A percentile compares a stretch with the other conserved stretches of the same genome.
phyloP scores from a whole-genome alignment of 495 filamentous ascomycete species.

The Beverwykella pulmonaria region DNA sequence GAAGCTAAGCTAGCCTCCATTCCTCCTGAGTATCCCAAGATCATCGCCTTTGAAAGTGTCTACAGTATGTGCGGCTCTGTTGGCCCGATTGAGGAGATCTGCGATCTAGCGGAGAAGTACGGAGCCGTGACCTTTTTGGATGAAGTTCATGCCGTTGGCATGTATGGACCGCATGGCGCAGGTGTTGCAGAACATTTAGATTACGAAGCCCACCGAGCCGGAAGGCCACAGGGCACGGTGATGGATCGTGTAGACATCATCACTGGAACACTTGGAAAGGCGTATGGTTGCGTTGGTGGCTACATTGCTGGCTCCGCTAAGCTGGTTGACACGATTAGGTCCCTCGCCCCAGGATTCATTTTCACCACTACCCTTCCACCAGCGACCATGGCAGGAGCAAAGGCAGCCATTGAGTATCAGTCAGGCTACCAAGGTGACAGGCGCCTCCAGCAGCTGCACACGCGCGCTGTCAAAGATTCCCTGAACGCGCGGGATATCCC shows the following conservation, averaged over 20 bases:
- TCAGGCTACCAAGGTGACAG: constrained; percentile 77
- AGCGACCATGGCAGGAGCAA: constrained; percentile 93
- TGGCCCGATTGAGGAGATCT: constrained; percentile 92
- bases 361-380: constrained; percentile 97
- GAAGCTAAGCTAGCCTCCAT: constrained; percentile 89
- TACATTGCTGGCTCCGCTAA: constrained; percentile 91
- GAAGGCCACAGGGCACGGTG: constrained; percentile 76
- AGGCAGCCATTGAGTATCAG: constrained; percentile 91
- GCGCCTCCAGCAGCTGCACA: constrained; percentile 91
- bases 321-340: constrained; percentile 93
- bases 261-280: constrained; percentile 94
- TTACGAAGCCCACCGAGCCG: constrained; percentile 73
- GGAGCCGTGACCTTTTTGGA: constrained; percentile 96
- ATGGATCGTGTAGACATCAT: constrained; percentile 98
- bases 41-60: constrained; percentile 97
- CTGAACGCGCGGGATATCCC: constrained; percentile 80
- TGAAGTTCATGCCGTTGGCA: constrained; percentile 97
- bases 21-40: constrained; percentile 83
- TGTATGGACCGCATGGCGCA: constrained; percentile 96
- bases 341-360: constrained; percentile 95
- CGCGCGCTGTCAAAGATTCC: constrained; percentile 82
- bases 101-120: constrained; percentile 95
- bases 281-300: constrained; percentile 95
- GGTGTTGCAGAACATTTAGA: constrained; percentile 98
- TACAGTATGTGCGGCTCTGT: constrained; percentile 99